Evolutionary conservation across 768 basidiomycete genomes (phyloP).

Genomic region (Amanita fuliginea): DNA sequence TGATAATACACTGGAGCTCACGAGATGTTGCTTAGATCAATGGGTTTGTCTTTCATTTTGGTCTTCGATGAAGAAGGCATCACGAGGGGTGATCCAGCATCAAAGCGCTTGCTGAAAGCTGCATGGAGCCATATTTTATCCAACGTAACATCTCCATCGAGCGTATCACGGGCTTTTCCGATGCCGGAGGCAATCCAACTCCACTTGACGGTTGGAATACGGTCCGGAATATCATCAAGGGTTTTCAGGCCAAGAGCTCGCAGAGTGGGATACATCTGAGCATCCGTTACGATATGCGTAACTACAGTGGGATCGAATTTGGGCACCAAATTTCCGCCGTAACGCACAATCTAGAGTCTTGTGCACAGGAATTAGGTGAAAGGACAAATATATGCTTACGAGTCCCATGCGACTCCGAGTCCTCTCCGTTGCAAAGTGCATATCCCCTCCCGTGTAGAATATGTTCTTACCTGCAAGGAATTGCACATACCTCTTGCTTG

Average conservation of each 20-base stretch:
- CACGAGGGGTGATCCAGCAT: conserved; percentile 19
- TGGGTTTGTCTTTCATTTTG: conserved; percentile 19
- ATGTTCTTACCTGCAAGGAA: conserved; percentile 40
- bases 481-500: conserved; percentile 10
- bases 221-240: conserved; percentile 47
- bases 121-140: conserved; percentile 34
- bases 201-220: conserved; percentile 59
- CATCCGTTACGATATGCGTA: conserved; percentile 61
- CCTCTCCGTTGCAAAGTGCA: conserved; percentile 33
- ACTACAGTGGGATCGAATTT: conserved; percentile 42
- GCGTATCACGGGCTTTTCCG: conserved; percentile 7
- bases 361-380: not conserved
- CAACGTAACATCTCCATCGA: conserved; percentile 15
- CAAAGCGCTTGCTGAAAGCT: conserved; percentile 35
- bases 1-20: conserved; percentile 15
- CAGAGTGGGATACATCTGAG: conserved; percentile 18
- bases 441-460: conserved; percentile 51
- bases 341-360: conserved; percentile 39
- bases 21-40: conserved; percentile 37
- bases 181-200: conserved; percentile 41
- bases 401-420: conserved; percentile 51
- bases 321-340: conserved; percentile 53
- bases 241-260: conserved; percentile 36
- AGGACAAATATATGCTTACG: conserved; percentile 27
- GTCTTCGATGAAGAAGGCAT: conserved; percentile 1